Base-by-base conservation (phyloP, 2,329 filamentous ascomycete genomes). In the Mariannaea elegans region DNA sequence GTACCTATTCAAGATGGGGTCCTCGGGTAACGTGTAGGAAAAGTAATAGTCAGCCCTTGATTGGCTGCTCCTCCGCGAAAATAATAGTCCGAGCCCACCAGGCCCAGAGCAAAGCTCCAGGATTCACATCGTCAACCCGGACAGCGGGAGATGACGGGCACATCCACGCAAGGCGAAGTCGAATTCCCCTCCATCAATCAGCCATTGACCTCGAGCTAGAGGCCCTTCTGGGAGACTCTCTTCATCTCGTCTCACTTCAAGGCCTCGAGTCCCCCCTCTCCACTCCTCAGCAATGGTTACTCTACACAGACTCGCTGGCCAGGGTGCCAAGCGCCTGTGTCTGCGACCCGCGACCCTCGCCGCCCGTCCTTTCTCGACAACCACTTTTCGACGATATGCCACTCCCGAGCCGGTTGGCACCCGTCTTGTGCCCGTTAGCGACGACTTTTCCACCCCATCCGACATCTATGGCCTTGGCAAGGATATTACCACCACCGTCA, bases 271-370 rank as follows among this genome's bases (percentile, higher is more conserved):
- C 21, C 67, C 65, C 58, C 59, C 59, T 67, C 64, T 65, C 62
- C 62, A 48, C 63, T 61, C 65, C 56, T 71, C 65, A 75, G 81
- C 77, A 80, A 93, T 93, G 90, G 85, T 90, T 77, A 84, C 87
- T 71, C 81, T 93, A 75, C 87, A 87, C 80, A 88, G 91, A 78
- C 84, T 93, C 75, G 89, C 89, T 77, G 84, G 87, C 83, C 86
- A 84, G 78, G 84, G 86, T 77, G 88, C 88, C 78, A 89, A 86
- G 80, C 87, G 89, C 71, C 80, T 90, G 71, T 88, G 84, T 75
- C 78, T 87, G 68, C 82, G 80, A 65, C 81, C 76, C 64, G 69
- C 77, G 49, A 65, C 73, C 66, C 67, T 75, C 65, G 71, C 76
- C 66, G 74, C 81, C 69, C 85, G 90, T 67, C 81, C 85, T 68